These are phyloP conservation scores for Glycine soja DNA, from an alignment of 306 rosid genomes.

Conservation along the genomic window DNA sequence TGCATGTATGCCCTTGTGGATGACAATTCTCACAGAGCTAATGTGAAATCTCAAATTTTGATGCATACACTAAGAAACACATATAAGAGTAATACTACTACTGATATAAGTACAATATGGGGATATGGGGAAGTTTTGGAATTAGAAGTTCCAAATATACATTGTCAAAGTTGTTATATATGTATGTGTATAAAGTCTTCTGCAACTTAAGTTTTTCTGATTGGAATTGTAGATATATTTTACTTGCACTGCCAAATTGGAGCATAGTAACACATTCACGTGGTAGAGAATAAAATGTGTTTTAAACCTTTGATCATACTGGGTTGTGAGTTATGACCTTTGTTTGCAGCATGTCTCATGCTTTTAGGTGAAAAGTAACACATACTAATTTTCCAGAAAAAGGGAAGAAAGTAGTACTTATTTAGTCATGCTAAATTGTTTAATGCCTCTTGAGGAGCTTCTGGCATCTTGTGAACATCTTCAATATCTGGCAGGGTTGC, in stretches of 20 bases:
- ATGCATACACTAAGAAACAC: slow-evolving; percentile 3
- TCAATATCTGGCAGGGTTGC: slow-evolving; percentile 13
- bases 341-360: slow-evolving; percentile 5
- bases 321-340: slow-evolving; percentile 8
- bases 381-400: neutral
- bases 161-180: neutral
- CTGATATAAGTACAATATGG: neutral
- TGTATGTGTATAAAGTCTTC: neutral
- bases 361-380: neutral
- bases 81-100: neutral
- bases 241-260: slow-evolving; percentile 21
- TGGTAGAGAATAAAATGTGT: neutral
- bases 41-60: slow-evolving; percentile 16
- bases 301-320: neutral
- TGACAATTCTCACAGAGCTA: slow-evolving; percentile 13
- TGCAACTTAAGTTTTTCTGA: slow-evolving; percentile 16
- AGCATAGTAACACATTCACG: neutral
- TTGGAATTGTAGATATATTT: slow-evolving; percentile 7
- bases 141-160: slow-evolving; percentile 14
- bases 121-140: neutral
- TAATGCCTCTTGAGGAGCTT: neutral
- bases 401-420: neutral
- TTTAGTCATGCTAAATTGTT: slow-evolving; percentile 15
- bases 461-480: slow-evolving; percentile 3
- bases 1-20: slow-evolving; percentile 11